These are phyloP conservation scores for Gossypium ekmanianum DNA, from an alignment of 345 rosid species.

Conservation along the genomic window DNA sequence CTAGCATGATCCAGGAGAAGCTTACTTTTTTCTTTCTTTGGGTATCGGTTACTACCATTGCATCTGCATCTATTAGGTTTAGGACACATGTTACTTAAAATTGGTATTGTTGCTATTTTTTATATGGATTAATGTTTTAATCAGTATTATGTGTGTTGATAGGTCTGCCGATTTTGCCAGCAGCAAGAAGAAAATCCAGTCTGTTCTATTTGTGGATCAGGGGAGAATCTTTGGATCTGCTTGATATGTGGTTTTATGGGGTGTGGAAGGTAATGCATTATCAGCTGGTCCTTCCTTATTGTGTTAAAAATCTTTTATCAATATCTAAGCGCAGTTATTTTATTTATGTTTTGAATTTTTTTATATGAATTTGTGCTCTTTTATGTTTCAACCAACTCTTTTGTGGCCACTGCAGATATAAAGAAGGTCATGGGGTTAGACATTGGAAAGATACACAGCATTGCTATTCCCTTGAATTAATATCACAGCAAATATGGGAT, in stretches of 20 bases:
- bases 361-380: conserved; percentile 2
- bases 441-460: conserved; percentile 94
- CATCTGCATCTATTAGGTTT: neutral
- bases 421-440: conserved; percentile 83
- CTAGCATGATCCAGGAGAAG: neutral
- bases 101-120: neutral
- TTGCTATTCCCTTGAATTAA: conserved; percentile 82
- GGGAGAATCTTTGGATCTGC: conserved; percentile 85
- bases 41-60: neutral
- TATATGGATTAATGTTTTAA: neutral
- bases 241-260: conserved; percentile 91
- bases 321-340: neutral
- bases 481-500: conserved; percentile 94
- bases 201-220: conserved; percentile 78
- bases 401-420: conserved; percentile 54
- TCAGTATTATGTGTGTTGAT: conserved; percentile 14
- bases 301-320: neutral
- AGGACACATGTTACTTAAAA: neutral
- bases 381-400: neutral
- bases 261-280: conserved; percentile 76
- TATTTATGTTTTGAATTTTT: conserved; percentile 8
- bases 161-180: conserved; percentile 91
- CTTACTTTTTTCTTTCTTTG: neutral
- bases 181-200: conserved; percentile 73
- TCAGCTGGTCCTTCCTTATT: neutral